Evolutionary conservation across 768 basidiomycete genomes (phyloP).

Genomic region (Rhodocollybia butyracea): DNA sequence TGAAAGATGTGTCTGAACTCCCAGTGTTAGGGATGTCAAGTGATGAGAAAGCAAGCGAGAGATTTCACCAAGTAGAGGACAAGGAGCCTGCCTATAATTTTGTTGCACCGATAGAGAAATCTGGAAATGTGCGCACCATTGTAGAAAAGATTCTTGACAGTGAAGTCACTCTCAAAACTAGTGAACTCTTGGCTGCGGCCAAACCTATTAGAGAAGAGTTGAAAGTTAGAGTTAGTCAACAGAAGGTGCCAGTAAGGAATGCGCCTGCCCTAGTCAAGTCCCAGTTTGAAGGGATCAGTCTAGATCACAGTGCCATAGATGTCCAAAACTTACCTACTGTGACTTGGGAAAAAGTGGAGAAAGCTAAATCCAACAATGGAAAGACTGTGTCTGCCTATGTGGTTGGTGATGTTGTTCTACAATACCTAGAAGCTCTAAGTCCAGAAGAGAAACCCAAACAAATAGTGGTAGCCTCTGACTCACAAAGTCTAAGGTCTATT

Average conservation of each 20-base stretch:
- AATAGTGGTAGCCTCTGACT: conserved; percentile 20
- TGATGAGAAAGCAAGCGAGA: neutral
- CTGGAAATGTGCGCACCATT: neutral
- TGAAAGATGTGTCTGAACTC: neutral
- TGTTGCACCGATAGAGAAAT: neutral
- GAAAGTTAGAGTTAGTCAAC: neutral
- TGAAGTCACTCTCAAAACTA: neutral
- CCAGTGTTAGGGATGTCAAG: neutral
- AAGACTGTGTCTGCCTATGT: neutral
- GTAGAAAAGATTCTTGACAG: neutral
- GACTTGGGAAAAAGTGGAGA: neutral
- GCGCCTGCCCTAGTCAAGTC: neutral
- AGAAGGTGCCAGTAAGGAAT: neutral
- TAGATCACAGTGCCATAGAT: neutral
- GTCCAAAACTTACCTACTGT: neutral
- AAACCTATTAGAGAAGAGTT: conserved; percentile 1
- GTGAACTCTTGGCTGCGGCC: neutral
- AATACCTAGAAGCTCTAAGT: conserved; percentile 1
- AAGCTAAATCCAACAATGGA: neutral
- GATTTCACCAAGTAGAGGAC: neutral
- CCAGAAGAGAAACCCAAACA: neutral
- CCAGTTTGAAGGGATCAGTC: neutral
- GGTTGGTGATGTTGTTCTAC: neutral
- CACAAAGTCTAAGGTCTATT: conserved; percentile 16
- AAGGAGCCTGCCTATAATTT: neutral